Base-by-base conservation (phyloP, 2,329 filamentous ascomycete genomes). In the Nemania bipapillata region DNA sequence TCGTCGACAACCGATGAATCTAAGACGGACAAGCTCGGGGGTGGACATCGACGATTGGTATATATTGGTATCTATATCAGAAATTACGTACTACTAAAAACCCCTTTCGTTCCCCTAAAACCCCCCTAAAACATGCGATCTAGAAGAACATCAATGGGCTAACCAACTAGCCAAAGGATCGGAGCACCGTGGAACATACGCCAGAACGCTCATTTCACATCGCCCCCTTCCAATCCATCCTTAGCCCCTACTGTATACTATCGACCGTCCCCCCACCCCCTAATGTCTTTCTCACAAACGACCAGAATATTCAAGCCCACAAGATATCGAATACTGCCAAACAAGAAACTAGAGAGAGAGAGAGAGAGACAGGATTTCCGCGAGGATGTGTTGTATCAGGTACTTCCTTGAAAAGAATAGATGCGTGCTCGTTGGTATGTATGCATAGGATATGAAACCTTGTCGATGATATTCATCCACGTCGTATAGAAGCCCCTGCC, bases 131-230 rank as follows among this genome's bases (percentile, higher is more conserved):
- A 45, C 12, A n/a, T 4, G 11, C 40, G 17, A 17, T 45, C 40
- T 45, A n/a, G 11, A n/a, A 45, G 40, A 15, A 45, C 40, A 4
- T 45, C 4, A 45, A 45, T 17, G 5, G 15, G 20, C 40, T 17
- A 45, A 5, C 15, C 37, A 40, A 40, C 37, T 15, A 40, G 11
- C n/a, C n/a, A n/a, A 40, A 40, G 37, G 11, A 40, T 8, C 3
- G 17, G 11, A 40, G 11, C 11, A 40, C 11, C 11, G 9, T 3
- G 3, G 12, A 1, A 49, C 37, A 53, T 9, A 47, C 55, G 37
- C 49, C 17, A 32, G 24, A 54, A 68, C 50, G 49, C 40, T 56
- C 32, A 42, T 55, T 37, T 17, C 28, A 28, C 58, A 22, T 52
- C 45, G 28, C n/a, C 6, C 9, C 37, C 30, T 32, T 32, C 30